A percentile compares a stretch with the other conserved stretches of the same genome.
These are phyloP conservation scores for Kwoniella dejecticola DNA, from an alignment of 768 basidiomycete species.

Conservation along the genomic window DNA sequence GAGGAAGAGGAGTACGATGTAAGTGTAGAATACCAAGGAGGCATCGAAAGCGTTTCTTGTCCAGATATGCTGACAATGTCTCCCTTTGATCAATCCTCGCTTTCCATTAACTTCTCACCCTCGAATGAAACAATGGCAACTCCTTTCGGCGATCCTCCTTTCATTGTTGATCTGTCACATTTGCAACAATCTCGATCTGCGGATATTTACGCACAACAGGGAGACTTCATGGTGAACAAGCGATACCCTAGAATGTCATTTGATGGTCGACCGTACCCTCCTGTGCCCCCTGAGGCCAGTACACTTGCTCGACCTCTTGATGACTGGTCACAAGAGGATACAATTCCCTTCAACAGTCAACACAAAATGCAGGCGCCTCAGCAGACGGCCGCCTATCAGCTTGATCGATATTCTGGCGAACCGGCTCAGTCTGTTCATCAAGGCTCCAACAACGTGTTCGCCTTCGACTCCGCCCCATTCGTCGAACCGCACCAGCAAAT, in stretches of 20 bases:
- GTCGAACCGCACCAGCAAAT: not conserved
- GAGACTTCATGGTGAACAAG: slow-evolving; percentile 12
- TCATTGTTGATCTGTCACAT: slow-evolving; percentile 14
- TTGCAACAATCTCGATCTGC: not conserved
- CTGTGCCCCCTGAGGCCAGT: slow-evolving; percentile 20
- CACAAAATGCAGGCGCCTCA: not conserved
- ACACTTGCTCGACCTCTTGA: slow-evolving; percentile 14
- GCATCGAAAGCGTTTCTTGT: not conserved
- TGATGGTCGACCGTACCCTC: slow-evolving; percentile 18
- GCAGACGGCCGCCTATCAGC: not conserved
- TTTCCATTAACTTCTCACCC: not conserved
- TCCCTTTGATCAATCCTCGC: not conserved
- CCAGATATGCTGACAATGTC: slow-evolving; percentile 7
- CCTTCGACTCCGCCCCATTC: slow-evolving; percentile 4
- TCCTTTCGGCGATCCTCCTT: slow-evolving; percentile 17
- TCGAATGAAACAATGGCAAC: not conserved
- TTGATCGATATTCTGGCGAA: not conserved
- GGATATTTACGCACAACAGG: slow-evolving; percentile 7
- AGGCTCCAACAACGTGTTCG: slow-evolving; percentile 4
- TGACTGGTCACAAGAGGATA: slow-evolving; percentile 18
- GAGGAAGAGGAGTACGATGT: slow-evolving; percentile 23
- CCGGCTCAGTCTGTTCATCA: not conserved
- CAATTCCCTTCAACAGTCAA: not conserved
- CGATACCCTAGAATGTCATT: slow-evolving; percentile 22
- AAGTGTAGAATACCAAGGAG: not conserved